A percentile compares a stretch with the other conserved stretches of the same genome.
Conservation (phyloP, 495 filamentous ascomycete genomes). For the Alectoria sarmentosa region DNA sequence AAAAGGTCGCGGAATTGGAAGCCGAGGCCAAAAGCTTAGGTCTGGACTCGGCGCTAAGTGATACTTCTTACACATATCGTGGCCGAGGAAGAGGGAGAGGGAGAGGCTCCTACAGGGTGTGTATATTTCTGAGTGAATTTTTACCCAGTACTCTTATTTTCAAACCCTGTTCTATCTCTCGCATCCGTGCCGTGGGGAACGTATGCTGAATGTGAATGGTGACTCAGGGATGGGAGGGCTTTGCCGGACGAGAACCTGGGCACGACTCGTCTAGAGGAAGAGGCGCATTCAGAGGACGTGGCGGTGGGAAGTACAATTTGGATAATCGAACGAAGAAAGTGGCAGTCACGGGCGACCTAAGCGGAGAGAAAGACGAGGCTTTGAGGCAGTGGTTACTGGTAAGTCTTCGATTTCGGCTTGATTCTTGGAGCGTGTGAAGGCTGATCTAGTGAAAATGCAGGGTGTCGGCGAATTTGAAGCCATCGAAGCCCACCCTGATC, state of each 20-base stretch:
- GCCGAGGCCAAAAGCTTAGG: conserved; percentile 78
- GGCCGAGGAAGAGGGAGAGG: conserved; percentile 34
- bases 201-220: not conserved
- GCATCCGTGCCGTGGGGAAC: too few species aligned
- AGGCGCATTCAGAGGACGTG: conserved; percentile 39
- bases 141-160: too few species aligned
- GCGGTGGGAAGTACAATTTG: conserved; percentile 62
- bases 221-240: conserved; percentile 35
- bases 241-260: too few species aligned
- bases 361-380: conserved; percentile 69
- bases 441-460: conserved; percentile 37
- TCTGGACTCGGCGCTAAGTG: conserved; percentile 50
- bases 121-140: not conserved
- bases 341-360: conserved; percentile 61
- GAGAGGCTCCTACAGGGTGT: conserved; percentile 32
- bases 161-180: too few species aligned
- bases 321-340: conserved; percentile 83
- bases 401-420: conserved; percentile 33
- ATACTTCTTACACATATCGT: conserved; percentile 17
- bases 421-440: not conserved
- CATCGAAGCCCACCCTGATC: conserved; percentile 57
- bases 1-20: conserved; percentile 74
- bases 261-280: conserved; percentile 47
- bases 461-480: conserved; percentile 76
- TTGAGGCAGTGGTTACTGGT: conserved; percentile 82